Percentiles rank a stretch among this genome's conserved stretches.
phyloP scores from a whole-genome alignment of 129 eudicot genomes.

The Mikania micrantha region DNA sequence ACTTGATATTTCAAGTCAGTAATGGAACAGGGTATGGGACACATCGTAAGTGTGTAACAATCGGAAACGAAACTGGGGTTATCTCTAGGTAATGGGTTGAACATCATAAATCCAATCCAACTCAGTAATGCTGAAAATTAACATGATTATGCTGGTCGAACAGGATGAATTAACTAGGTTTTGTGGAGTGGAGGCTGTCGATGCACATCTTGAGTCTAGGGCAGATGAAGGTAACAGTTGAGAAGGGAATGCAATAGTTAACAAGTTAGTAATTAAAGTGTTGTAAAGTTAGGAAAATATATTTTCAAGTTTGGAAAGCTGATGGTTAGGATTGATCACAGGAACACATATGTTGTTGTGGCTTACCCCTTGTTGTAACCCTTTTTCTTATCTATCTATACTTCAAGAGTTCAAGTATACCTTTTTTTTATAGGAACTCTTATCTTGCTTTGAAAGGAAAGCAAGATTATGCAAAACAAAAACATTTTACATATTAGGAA shows the following conservation, averaged over 20 bases:
- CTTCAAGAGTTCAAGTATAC: not conserved
- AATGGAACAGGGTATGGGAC: not conserved
- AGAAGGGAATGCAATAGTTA: constrained; percentile 7
- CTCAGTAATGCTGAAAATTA: not conserved
- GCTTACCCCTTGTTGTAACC: constrained; percentile 1
- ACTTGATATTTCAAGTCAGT: too few relatives aligned
- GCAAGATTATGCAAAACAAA: too few relatives aligned
- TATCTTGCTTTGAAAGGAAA: too few relatives aligned
- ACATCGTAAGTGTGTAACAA: not conserved
- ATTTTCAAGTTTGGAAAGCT: constrained; percentile 2
- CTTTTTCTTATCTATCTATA: not conserved
- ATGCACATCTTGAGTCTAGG: constrained; percentile 26
- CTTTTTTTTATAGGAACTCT: too few relatives aligned
- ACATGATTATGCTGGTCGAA: not conserved
- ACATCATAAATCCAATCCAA: not conserved
- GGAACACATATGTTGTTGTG: constrained; percentile 11
- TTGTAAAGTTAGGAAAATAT: constrained; percentile 1
- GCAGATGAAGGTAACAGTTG: constrained; percentile 46
- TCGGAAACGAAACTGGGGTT: not conserved
- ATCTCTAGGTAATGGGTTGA: not conserved
- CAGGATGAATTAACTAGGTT: constrained; percentile 53
- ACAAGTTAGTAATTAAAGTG: not conserved
- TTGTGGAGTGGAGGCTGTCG: constrained; percentile 48
- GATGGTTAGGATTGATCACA: constrained; percentile 9
- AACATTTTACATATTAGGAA: too few relatives aligned